Evolutionary conservation across 2,329 filamentous ascomycete genomes (phyloP).

Genomic region (Fusarium setosum): DNA sequence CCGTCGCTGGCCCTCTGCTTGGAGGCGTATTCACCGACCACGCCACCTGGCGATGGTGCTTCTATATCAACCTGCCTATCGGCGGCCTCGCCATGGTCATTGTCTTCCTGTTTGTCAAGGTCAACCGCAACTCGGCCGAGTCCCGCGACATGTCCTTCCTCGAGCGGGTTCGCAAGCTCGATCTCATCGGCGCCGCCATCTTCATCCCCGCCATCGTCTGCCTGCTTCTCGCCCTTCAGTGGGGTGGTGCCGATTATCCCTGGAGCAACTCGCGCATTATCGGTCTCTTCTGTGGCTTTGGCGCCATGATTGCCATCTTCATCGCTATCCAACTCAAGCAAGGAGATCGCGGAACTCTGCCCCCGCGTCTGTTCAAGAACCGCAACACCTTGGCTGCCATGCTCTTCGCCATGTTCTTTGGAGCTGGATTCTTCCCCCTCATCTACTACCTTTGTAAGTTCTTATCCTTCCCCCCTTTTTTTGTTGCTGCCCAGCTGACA

Average conservation of each 20-base stretch:
- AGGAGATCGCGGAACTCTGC: slow-evolving; percentile 57
- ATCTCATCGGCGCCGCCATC: slow-evolving; percentile 60
- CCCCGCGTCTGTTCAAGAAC: slow-evolving; percentile 57
- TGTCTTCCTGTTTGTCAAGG: slow-evolving; percentile 59
- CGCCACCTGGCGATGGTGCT: slow-evolving; percentile 65
- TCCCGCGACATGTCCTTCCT: slow-evolving; percentile 47
- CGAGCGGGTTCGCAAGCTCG: slow-evolving; percentile 57
- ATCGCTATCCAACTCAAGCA: slow-evolving; percentile 57
- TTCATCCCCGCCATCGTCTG: slow-evolving; percentile 64
- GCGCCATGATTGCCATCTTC: slow-evolving; percentile 59
- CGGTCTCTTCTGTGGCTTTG: slow-evolving; percentile 63
- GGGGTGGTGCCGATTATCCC: slow-evolving; percentile 63
- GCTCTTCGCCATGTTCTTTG: slow-evolving; percentile 61
- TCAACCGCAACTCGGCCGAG: slow-evolving; percentile 51
- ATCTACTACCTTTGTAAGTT: slow-evolving; percentile 64
- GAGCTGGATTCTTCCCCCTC: slow-evolving; percentile 63
- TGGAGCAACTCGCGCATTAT: slow-evolving; percentile 63
- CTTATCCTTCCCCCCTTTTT: background rate
- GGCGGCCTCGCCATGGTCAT: slow-evolving; percentile 60
- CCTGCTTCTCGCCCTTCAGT: slow-evolving; percentile 67
- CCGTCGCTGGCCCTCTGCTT: slow-evolving; percentile 61
- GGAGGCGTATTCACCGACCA: slow-evolving; percentile 63
- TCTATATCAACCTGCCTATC: slow-evolving; percentile 60
- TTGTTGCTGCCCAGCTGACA: slow-evolving; percentile 17
- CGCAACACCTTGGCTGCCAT: slow-evolving; percentile 55